Evolutionary conservation across 768 basidiomycete species (phyloP), one percentile per base, ranked within the genome.

Genomic region (Leccinum obscurum): DNA sequence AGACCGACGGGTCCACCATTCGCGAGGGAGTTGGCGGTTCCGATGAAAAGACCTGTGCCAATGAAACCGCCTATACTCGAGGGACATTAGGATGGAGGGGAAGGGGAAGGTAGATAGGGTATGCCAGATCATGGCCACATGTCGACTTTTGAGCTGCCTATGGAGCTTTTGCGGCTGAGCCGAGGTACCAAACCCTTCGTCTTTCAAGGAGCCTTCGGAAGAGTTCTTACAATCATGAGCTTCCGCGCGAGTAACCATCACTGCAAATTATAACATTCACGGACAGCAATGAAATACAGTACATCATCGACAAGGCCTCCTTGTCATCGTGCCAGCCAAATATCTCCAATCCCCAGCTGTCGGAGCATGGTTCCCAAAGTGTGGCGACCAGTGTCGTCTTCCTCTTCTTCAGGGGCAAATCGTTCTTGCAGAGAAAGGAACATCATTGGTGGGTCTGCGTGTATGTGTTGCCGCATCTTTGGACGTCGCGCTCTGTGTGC

Each of bases 51-150:
- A 26, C 26, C 26, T 6, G 26, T 26, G 26, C 26, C 26, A 26
- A 26, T 26, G 26, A 26, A 0, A 26, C 26, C 26, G 26, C 26
- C 26, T 26, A 26, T 26, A 26, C 26, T 26, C 26, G 26, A 26
- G 26, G 26, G 26, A 26, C 26, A 26, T 26, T 26, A 26, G 26
- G 26, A 26, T 26, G 26, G 26, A 26, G 26, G 26, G 26, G 26
- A 26, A 26, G 26, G 26, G 26, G 26, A 26, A 26, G 26, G 28
- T n/a, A 22, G 4, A 30, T 8, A 10, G 14, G 37, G 11, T 74
- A 51, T 54, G 78, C 87, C 89, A 89, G 64, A 92, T 91, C 89
- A 92, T 90, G 54, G 90, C 87, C 61, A 92, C 81, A 70, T 92
- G 91, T 17, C 90, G 79, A 68, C 89, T 90, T 72, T 89, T 89